Conservation (phyloP, 2,329 filamentous ascomycete species). For the Scytalidium lignicola region DNA sequence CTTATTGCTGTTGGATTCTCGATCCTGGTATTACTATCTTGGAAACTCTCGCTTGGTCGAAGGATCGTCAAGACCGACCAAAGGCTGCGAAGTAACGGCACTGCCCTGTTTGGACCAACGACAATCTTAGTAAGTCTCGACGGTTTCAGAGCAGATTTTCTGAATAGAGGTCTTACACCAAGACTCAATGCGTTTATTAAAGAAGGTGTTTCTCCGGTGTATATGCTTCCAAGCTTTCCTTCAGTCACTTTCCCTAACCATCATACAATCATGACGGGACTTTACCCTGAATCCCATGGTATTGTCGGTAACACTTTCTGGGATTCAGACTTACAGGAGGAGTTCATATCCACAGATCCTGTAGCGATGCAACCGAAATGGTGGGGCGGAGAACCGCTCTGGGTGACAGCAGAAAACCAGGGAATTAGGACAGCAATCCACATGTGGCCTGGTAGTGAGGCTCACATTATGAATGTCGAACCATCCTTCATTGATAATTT, state of each 20-base stretch:
- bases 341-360: conserved; percentile 86
- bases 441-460: conserved; percentile 98
- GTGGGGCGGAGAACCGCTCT: conserved; percentile 93
- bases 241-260: conserved; percentile 97
- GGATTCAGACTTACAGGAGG: conserved; percentile 69
- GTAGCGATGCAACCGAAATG: conserved; percentile 75
- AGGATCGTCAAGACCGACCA: conserved; percentile 29
- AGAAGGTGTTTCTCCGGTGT: conserved; percentile 81
- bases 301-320: conserved; percentile 93
- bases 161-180: conserved; percentile 75
- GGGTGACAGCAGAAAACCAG: conserved; percentile 85
- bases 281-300: conserved; percentile 90
- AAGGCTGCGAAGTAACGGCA: conserved; percentile 67
- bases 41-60: conserved; percentile 50
- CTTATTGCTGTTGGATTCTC: conserved; percentile 49
- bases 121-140: conserved; percentile 92
- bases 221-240: conserved; percentile 92
- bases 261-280: conserved; percentile 84
- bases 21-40: conserved; percentile 51
- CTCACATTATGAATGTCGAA: conserved; percentile 68
- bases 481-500: conserved; percentile 81
- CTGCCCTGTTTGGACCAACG: conserved; percentile 81
- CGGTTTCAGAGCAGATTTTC: conserved; percentile 87
- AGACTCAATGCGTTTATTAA: conserved; percentile 71
- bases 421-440: conserved; percentile 78